Evolutionary conservation across 1,139 yeast genomes (phyloP).

Genomic region (Taphrina communis): DNA sequence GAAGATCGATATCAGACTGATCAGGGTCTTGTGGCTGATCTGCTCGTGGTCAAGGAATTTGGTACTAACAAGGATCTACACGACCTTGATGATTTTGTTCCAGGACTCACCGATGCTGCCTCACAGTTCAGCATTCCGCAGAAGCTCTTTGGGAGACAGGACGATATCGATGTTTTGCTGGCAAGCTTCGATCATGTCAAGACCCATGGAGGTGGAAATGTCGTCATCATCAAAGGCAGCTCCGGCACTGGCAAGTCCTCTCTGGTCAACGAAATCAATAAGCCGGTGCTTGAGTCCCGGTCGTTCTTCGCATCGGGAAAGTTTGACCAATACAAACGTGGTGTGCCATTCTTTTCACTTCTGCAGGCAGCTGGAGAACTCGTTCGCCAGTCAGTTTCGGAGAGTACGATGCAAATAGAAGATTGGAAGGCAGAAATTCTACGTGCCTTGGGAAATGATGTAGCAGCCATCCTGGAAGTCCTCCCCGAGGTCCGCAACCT

Average conservation of each 20-base stretch:
- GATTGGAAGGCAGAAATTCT: slow-evolving; percentile 25
- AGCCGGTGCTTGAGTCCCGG: slow-evolving; percentile 29
- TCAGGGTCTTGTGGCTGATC: slow-evolving; percentile 30
- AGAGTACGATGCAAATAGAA: slow-evolving; percentile 22
- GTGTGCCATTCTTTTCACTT: slow-evolving; percentile 34
- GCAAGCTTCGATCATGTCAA: slow-evolving; percentile 27
- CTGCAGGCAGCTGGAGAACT: slow-evolving; percentile 31
- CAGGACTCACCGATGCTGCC: slow-evolving; percentile 34
- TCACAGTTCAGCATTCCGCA: slow-evolving; percentile 37
- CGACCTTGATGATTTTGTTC: slow-evolving; percentile 7
- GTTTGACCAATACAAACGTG: slow-evolving; percentile 39
- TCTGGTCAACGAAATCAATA: slow-evolving; percentile 35
- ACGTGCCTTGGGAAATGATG: slow-evolving; percentile 27
- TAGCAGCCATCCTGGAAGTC: slow-evolving; percentile 24
- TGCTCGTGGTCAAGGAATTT: slow-evolving; percentile 9
- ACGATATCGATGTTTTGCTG: slow-evolving; percentile 17
- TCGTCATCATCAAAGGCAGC: slow-evolving; percentile 36
- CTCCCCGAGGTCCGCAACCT: slow-evolving; percentile 29
- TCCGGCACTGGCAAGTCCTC: slow-evolving; percentile 40
- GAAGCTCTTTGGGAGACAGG: slow-evolving; percentile 31
- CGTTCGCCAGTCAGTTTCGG: slow-evolving; percentile 24
- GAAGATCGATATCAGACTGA: slow-evolving; percentile 39
- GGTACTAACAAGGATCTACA: neutral
- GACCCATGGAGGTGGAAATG: slow-evolving; percentile 24
- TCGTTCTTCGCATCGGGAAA: slow-evolving; percentile 38